Evolutionary conservation across 768 basidiomycete species (phyloP).

Genomic region (Harrya chromipes): DNA sequence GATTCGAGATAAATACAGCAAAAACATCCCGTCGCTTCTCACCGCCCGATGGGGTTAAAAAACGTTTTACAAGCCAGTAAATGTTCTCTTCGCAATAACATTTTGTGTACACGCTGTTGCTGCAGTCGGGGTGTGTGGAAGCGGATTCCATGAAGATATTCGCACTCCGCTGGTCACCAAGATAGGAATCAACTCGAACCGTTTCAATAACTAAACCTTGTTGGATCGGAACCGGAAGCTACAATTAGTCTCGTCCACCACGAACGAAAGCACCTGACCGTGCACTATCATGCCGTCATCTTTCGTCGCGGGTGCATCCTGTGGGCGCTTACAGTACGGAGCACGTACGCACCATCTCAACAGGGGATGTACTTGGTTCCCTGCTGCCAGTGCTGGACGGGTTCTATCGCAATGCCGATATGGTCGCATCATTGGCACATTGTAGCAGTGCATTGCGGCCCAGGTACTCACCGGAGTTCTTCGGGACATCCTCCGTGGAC

Average conservation of each 20-base stretch:
- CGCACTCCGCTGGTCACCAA: conserved; percentile 17
- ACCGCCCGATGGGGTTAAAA: conserved; percentile 33
- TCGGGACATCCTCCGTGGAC: neutral
- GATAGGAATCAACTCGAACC: neutral
- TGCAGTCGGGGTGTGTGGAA: conserved; percentile 22
- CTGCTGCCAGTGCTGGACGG: too few relatives aligned
- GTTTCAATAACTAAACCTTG: conserved; percentile 6
- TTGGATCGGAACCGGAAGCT: conserved; percentile 9
- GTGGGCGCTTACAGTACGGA: neutral
- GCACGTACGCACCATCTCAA: neutral
- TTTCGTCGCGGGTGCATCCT: neutral
- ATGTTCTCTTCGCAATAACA: conserved; percentile 76
- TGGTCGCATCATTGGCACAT: neutral
- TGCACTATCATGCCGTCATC: neutral
- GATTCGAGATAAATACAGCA: conserved; percentile 66
- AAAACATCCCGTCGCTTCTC: conserved; percentile 45
- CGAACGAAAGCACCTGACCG: neutral
- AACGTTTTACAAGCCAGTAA: conserved; percentile 51
- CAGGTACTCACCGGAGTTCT: conserved; percentile 4
- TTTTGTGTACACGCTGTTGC: conserved; percentile 47
- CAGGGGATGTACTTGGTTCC: neutral
- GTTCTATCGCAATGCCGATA: conserved; percentile 2
- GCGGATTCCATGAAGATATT: conserved; percentile 15
- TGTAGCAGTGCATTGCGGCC: conserved; percentile 1
- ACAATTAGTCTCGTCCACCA: neutral